Evolutionary conservation across 352 stramenopile species (phyloP).

Genomic region (Paralagenidium karlingii): DNA sequence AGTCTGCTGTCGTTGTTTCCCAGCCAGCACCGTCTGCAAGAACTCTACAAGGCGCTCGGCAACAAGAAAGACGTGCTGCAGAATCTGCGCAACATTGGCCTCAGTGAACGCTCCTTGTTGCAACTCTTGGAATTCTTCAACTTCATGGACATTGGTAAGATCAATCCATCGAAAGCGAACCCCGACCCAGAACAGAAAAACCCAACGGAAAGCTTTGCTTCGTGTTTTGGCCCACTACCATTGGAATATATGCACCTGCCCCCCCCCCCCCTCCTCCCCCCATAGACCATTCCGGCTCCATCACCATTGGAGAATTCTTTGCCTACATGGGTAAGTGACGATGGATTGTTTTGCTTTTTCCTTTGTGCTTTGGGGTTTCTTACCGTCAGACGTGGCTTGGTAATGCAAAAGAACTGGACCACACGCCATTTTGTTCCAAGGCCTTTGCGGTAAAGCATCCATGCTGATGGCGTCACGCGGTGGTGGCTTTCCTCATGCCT

Average conservation of each 20-base stretch:
- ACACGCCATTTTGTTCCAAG: slow-evolving; percentile 52
- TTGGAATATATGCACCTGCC: background rate
- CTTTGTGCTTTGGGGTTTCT: background rate
- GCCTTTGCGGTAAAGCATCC: slow-evolving; percentile 55
- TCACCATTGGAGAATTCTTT: slow-evolving; percentile 61
- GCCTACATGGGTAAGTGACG: slow-evolving; percentile 31
- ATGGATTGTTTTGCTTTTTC: background rate
- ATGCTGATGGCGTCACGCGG: too few species aligned
- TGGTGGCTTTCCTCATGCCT: too few species aligned
- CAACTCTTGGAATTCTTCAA: slow-evolving; percentile 8
- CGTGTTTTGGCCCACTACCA: background rate
- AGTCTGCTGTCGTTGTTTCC: too few species aligned
- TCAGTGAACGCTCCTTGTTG: background rate
- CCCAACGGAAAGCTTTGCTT: slow-evolving; percentile 10
- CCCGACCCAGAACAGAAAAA: too few species aligned
- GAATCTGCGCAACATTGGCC: too few species aligned
- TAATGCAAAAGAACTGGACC: slow-evolving; percentile 28
- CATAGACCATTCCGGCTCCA: slow-evolving; percentile 51
- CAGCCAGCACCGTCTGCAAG: too few species aligned
- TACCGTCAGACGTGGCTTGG: background rate
- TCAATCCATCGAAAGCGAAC: too few species aligned
- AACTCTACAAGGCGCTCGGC: too few species aligned
- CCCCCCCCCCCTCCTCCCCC: too few species aligned
- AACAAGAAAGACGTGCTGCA: too few species aligned
- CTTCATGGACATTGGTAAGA: slow-evolving; percentile 39